These are phyloP conservation scores for Sindora glabra DNA, from an alignment of 306 rosid genomes.

Conservation along the genomic window DNA sequence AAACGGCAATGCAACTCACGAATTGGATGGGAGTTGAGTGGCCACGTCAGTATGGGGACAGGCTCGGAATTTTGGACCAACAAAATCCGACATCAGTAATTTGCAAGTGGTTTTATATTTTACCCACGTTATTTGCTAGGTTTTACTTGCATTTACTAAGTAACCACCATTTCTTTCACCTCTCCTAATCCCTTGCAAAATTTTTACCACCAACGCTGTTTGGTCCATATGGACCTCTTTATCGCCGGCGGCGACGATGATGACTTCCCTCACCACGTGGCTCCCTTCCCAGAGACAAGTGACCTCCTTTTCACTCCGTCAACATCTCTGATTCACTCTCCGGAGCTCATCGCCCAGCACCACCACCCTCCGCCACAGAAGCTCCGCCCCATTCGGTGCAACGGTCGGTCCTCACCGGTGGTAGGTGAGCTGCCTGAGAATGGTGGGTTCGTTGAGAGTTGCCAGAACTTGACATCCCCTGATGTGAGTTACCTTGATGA, in stretches of 20 bases:
- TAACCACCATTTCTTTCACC: slow-evolving; percentile 13
- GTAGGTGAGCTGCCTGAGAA: neutral
- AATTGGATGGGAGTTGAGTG: neutral
- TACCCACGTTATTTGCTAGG: too few species aligned
- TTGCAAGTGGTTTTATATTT: neutral
- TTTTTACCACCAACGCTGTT: neutral
- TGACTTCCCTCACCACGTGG: slow-evolving; percentile 44
- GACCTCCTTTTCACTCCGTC: slow-evolving; percentile 40
- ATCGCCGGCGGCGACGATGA: too few species aligned
- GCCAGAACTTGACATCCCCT: neutral
- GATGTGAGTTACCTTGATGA: neutral
- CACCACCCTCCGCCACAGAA: slow-evolving; percentile 51
- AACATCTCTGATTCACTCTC: slow-evolving; percentile 13
- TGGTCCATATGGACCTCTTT: slow-evolving; percentile 24
- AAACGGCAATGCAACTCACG: too few species aligned
- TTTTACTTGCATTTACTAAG: too few species aligned
- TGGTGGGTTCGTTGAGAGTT: neutral
- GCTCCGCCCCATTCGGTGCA: slow-evolving; percentile 72
- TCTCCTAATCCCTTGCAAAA: slow-evolving; percentile 22
- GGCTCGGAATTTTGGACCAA: neutral
- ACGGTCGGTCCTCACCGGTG: slow-evolving; percentile 21
- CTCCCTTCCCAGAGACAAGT: slow-evolving; percentile 69
- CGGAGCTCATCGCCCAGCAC: slow-evolving; percentile 9
- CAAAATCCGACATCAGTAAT: neutral
- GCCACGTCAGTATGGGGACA: neutral